Evolutionary conservation across 2,329 filamentous ascomycete species (phyloP).

Genomic region (Diaporthe citri): DNA sequence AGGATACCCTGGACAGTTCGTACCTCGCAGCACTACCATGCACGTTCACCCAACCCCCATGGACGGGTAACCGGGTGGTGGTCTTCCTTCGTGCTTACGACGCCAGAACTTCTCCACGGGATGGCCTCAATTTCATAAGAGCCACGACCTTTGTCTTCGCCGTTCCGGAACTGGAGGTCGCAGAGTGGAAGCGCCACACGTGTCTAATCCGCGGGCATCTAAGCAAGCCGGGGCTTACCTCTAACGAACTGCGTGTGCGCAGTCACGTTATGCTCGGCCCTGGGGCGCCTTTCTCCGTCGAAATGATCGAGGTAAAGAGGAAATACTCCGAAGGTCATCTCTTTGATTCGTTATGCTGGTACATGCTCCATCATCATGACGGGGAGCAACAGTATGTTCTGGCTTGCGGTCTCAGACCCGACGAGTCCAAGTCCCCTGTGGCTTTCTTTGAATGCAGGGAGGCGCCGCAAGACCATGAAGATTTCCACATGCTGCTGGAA

Average conservation of each 20-base stretch:
- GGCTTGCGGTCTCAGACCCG: neutral
- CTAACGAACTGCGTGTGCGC: neutral
- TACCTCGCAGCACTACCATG: neutral
- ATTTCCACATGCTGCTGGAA: neutral
- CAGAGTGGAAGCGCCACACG: neutral
- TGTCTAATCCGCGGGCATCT: neutral
- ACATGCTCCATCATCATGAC: neutral
- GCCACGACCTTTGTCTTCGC: neutral
- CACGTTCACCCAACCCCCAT: neutral
- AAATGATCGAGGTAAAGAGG: neutral
- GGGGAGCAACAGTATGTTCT: neutral
- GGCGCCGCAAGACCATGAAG: neutral
- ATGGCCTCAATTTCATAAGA: neutral
- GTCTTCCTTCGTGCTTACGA: too few relatives aligned
- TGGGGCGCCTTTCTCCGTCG: neutral
- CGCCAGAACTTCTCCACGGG: too few relatives aligned
- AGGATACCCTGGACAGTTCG: neutral
- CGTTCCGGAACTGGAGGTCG: neutral
- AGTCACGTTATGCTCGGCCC: neutral
- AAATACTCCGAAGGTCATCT: neutral
- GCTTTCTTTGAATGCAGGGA: neutral
- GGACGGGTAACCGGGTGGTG: neutral
- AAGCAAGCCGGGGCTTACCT: neutral
- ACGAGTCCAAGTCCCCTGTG: neutral
- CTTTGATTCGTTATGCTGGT: neutral